These are phyloP conservation scores for Aspergillus terreus DNA, from an alignment of 2,329 filamentous ascomycete species.

Conservation along the genomic window DNA sequence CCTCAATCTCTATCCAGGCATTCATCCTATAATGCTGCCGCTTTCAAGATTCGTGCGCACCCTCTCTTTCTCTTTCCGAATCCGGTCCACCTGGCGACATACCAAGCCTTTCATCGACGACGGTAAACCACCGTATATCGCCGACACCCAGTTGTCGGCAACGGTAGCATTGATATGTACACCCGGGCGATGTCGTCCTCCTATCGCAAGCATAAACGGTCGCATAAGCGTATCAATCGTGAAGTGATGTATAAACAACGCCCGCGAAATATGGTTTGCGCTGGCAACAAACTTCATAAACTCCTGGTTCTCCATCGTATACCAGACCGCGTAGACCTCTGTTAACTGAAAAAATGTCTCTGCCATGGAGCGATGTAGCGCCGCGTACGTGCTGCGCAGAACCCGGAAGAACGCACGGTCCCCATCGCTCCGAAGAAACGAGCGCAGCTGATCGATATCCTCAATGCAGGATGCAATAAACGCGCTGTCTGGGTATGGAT, in stretches of 20 bases:
- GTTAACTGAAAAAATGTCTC: slow-evolving; percentile 41
- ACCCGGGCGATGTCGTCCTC: slow-evolving; percentile 6
- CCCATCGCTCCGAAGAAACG: slow-evolving; percentile 31
- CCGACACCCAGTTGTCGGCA: slow-evolving; percentile 39
- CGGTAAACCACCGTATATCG: slow-evolving; percentile 32
- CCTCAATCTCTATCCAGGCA: neutral
- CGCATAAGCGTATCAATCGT: slow-evolving; percentile 43
- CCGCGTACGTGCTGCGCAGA: slow-evolving; percentile 19
- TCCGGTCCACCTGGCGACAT: slow-evolving; percentile 22
- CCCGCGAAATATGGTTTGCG: slow-evolving; percentile 39
- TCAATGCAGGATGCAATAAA: slow-evolving; percentile 15
- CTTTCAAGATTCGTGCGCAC: neutral
- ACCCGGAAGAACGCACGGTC: slow-evolving; percentile 18
- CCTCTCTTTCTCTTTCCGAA: slow-evolving; percentile 2
- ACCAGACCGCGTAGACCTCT: slow-evolving; percentile 40
- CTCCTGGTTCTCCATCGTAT: slow-evolving; percentile 36
- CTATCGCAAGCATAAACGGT: slow-evolving; percentile 13
- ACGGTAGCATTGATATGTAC: slow-evolving; percentile 8
- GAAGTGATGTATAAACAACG: slow-evolving; percentile 48
- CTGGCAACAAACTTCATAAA: slow-evolving; percentile 45
- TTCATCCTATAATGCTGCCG: neutral
- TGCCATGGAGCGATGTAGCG: slow-evolving; percentile 10
- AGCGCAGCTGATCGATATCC: slow-evolving; percentile 18
- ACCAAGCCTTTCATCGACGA: slow-evolving; percentile 30
- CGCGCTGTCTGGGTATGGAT: neutral